phyloP scores from a whole-genome alignment of 2,329 filamentous ascomycete species.

The Basipetospora chlamydospora region DNA sequence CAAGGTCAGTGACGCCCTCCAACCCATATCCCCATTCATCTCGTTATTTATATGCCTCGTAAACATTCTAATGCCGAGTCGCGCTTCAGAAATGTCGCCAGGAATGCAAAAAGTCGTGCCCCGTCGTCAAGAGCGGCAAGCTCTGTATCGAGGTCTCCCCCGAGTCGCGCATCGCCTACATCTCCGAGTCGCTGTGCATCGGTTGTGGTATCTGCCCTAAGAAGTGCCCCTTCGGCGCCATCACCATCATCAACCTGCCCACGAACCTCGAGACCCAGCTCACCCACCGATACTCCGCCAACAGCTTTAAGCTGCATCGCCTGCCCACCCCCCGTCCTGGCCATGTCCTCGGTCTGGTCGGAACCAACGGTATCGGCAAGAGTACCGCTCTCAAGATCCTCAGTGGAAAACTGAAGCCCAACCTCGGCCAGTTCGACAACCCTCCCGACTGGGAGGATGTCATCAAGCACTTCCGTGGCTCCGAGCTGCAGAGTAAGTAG shows the following conservation, averaged over 20 bases:
- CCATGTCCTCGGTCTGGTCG: slow-evolving; percentile 89
- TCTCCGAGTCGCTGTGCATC: slow-evolving; percentile 90
- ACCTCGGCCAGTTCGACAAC: slow-evolving; percentile 87
- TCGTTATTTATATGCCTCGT: slow-evolving; percentile 15
- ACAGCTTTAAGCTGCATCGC: slow-evolving; percentile 98
- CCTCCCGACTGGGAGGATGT: slow-evolving; percentile 99
- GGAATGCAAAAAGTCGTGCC: slow-evolving; percentile 98
- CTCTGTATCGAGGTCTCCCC: slow-evolving; percentile 88
- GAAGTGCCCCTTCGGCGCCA: slow-evolving; percentile 96
- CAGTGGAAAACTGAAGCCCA: slow-evolving; percentile 96
- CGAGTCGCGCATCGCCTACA: slow-evolving; percentile 90
- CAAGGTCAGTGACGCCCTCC: slow-evolving; percentile 40
- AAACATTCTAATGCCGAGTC: background rate
- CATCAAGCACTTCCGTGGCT: slow-evolving; percentile 94
- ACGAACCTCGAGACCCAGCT: slow-evolving; percentile 98
- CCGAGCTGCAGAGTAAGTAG: slow-evolving; percentile 86
- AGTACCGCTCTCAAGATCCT: slow-evolving; percentile 99
- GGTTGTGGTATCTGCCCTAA: slow-evolving; percentile 99
- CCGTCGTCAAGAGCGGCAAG: slow-evolving; percentile 93
- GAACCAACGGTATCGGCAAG: slow-evolving; percentile 99
- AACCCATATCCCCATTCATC: slow-evolving; percentile 9
- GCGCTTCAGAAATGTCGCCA: slow-evolving; percentile 76
- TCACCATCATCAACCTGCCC: slow-evolving; percentile 99
- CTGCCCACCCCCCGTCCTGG: slow-evolving; percentile 91
- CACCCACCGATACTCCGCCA: slow-evolving; percentile 96